phyloP scores from a whole-genome alignment of 2,329 filamentous ascomycete species.

The Stemphylium beticola region DNA sequence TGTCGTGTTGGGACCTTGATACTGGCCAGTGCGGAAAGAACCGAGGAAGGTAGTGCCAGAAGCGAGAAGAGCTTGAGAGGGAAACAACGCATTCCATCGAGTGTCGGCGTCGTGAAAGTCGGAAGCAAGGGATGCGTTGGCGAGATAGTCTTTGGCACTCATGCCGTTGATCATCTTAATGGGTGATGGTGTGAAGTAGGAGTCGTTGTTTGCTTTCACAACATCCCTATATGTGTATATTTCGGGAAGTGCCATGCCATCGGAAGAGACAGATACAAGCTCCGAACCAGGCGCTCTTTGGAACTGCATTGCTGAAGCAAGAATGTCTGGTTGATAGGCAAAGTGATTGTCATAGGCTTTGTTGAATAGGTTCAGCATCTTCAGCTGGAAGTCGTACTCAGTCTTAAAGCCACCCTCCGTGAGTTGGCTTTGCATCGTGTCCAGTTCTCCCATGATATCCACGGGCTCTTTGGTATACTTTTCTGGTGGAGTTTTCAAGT shows the following conservation, averaged over 20 bases:
- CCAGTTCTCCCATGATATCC: slow-evolving; percentile 48
- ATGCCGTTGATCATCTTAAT: slow-evolving; percentile 49
- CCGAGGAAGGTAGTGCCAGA: slow-evolving; percentile 36
- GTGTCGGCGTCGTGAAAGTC: slow-evolving; percentile 50
- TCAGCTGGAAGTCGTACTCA: slow-evolving; percentile 52
- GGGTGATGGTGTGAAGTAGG: slow-evolving; percentile 43
- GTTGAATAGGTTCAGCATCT: slow-evolving; percentile 43
- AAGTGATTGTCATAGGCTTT: slow-evolving; percentile 53
- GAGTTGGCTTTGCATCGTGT: slow-evolving; percentile 43
- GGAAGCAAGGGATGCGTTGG: slow-evolving; percentile 38
- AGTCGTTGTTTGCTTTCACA: slow-evolving; percentile 29
- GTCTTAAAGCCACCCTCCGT: slow-evolving; percentile 38
- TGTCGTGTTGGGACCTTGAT: slow-evolving; percentile 44
- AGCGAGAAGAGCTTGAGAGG: slow-evolving; percentile 41
- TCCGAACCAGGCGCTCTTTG: slow-evolving; percentile 39
- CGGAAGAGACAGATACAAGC: slow-evolving; percentile 44
- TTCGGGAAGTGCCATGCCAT: slow-evolving; percentile 46
- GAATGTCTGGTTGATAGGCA: slow-evolving; percentile 46
- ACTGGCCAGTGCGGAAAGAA: slow-evolving; percentile 39
- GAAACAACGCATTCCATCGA: slow-evolving; percentile 50
- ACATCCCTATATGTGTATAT: slow-evolving; percentile 46
- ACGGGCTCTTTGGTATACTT: slow-evolving; percentile 47
- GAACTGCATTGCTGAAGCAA: slow-evolving; percentile 47
- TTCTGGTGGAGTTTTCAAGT: slow-evolving; percentile 47
- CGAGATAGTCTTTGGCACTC: slow-evolving; percentile 41